Evolutionary conservation across 1,284 basidiomycete genomes (phyloP), one percentile per base, ranked within the genome.

Genomic region (Ustilago tritici): DNA sequence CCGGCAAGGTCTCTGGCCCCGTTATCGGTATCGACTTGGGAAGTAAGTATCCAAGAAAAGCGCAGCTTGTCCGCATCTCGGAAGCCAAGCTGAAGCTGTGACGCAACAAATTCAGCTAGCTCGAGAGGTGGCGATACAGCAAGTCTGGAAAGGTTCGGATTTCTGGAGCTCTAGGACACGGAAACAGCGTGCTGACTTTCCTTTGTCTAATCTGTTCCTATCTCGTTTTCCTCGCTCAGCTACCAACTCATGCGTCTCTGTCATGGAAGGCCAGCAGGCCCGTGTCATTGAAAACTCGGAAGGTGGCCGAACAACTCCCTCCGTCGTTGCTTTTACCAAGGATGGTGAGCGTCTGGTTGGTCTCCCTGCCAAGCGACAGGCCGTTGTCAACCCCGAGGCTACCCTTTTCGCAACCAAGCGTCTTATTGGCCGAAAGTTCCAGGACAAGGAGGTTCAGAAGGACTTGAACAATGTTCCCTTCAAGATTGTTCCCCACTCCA

Each of bases 271-370:
- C 57, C 83, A 84, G 71, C 84, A 92, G 95, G 89, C 95, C 65
- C 92, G 94, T 81, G 96, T 99, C 78, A 93, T 99, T 83, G 96
- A 98, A 88, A 98, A 99, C 89, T 89, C 95, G 12, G 96, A 99
- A 89, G 96, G 96, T 89, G 94, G 93, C 75, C 92, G 96, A 84
- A 98, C 96, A 79, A 99, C 96, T 35, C 97, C 97, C 10, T 99
- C 96, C 59, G 94, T 98, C 67, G 95, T 99, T 78, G 97, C 96
- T 49, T 99, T 99, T 90, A 95, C 95, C 79, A 98, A 98, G 88
- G 88, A 88, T 46, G 89, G 89, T 82, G 82, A 88, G 86, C 86
- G 85, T 52, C 90, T 97, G 50, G 93, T 98, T 77, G 96, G 96
- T 88, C 91, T 97, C 60, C 96, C 97, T 40, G 97, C 96, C 46